A percentile compares a stretch with the other conserved stretches of the same genome.
These are phyloP conservation scores for Schwanniomyces pseudopolymorphus DNA, from an alignment of 805 yeast genomes.

Conservation along the genomic window DNA sequence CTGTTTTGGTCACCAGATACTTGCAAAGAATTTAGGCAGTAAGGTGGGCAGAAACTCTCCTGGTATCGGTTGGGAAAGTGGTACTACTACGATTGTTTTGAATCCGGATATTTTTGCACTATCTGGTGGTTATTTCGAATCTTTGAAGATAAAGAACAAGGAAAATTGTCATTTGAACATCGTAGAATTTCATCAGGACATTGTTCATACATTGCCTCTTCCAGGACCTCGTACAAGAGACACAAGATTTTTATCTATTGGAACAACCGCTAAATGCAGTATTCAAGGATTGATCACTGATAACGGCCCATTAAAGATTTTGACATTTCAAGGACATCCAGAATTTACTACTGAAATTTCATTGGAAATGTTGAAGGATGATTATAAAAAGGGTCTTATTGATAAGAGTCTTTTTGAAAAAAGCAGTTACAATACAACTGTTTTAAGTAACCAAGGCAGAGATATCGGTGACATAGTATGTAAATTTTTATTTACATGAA, in stretches of 20 bases:
- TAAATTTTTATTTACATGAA: constrained; percentile 19
- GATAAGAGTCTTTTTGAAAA: constrained; percentile 26
- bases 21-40: constrained; percentile 66
- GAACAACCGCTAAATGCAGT: constrained; percentile 54
- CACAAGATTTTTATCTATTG: constrained; percentile 40
- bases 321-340: constrained; percentile 90
- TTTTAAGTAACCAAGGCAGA: constrained; percentile 40
- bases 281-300: constrained; percentile 63
- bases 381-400: constrained; percentile 16
- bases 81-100: constrained; percentile 50
- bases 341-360: constrained; percentile 55
- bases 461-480: constrained; percentile 35
- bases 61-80: constrained; percentile 71
- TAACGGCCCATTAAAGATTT: constrained; percentile 44
- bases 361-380: constrained; percentile 21
- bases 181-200: constrained; percentile 38
- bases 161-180: constrained; percentile 43
- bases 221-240: constrained; percentile 23
- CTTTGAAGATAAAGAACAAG: constrained; percentile 19
- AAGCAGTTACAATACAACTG: constrained; percentile 27
- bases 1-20: constrained; percentile 87
- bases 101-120: constrained; percentile 39
- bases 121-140: constrained; percentile 21
- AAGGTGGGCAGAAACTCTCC: constrained; percentile 50
- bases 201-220: constrained; percentile 39